Evolutionary conservation across 768 basidiomycete species (phyloP), one percentile per base, ranked within the genome.

Genomic region (Terana coerulea): DNA sequence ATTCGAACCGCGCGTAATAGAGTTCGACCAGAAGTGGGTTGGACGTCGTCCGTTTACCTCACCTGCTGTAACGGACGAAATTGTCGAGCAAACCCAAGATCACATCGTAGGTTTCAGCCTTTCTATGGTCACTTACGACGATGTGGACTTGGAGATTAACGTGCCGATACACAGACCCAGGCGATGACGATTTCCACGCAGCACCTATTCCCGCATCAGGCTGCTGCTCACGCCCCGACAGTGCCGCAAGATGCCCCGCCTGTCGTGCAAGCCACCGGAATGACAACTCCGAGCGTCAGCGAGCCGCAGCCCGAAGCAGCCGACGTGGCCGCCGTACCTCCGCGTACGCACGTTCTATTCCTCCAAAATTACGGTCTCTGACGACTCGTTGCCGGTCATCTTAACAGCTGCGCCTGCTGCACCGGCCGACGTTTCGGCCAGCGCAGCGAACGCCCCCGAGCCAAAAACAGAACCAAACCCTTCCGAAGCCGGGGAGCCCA

Each of bases 111-210:
- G 75, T 66, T 58, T 51, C 61, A 17, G 52, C 58, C n/a, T 9
- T n/a, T n/a, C n/a, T n/a, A n/a, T n/a, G n/a, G n/a, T 19, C 21
- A 53, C 47, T 21, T 10, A 10, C 24, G 9, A 21, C 3, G 9
- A 40, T 40, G 10, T 40, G 22, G 30, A 12, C 28, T 29, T 6
- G 5, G 12, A 25, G 24, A 22, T 42, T 41, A 12, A 40, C 39
- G 10, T 22, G 12, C 26, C 21, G 36, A 21, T 10, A 35, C 19
- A 11, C 59, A 95, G 91, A 93, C 93, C 5, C 80, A 84, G 59
- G 91, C 92, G 0, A 97, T 97, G 93, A 77, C 86, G 9, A 90
- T 91, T 50, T 91, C 91, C 9, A 95, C 92, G 1, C 83, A 88
- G 57, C 91, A 95, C 67, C 73, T 95, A 11, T 67, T 76, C 33